phyloP scores from a whole-genome alignment of 2,329 filamentous ascomycete genomes.

The Aspergillus sp. region DNA sequence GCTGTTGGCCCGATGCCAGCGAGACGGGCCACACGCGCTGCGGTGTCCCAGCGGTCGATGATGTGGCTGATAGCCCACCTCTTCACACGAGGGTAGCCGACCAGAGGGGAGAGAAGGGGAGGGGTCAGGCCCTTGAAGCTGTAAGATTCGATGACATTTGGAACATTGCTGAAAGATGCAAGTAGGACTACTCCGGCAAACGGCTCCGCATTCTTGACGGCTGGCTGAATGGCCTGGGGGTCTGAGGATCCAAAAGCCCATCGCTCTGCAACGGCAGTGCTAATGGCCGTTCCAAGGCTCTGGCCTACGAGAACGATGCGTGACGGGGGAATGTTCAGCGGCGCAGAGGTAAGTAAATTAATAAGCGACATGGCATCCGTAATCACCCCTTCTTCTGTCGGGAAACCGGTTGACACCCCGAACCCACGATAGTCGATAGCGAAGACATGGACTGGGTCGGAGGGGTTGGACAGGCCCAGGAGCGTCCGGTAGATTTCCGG shows the following conservation, averaged over 20 bases:
- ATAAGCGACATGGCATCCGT: slow-evolving; percentile 66
- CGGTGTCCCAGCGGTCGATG: slow-evolving; percentile 74
- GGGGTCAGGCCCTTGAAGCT: slow-evolving; percentile 70
- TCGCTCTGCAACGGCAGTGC: slow-evolving; percentile 63
- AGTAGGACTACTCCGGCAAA: slow-evolving; percentile 77
- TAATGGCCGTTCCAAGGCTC: slow-evolving; percentile 79
- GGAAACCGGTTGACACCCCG: slow-evolving; percentile 68
- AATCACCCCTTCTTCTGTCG: slow-evolving; percentile 73
- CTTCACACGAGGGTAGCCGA: slow-evolving; percentile 56
- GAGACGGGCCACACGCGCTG: slow-evolving; percentile 49
- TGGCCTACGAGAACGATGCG: slow-evolving; percentile 78
- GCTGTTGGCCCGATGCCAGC: slow-evolving; percentile 23
- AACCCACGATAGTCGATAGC: slow-evolving; percentile 88
- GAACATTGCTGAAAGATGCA: slow-evolving; percentile 68
- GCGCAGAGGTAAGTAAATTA: slow-evolving; percentile 51
- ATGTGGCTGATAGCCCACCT: slow-evolving; percentile 55
- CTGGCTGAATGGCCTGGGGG: slow-evolving; percentile 32
- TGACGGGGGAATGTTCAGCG: slow-evolving; percentile 58
- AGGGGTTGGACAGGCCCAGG: slow-evolving; percentile 58
- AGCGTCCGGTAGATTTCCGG: slow-evolving; percentile 70
- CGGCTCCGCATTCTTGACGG: slow-evolving; percentile 42
- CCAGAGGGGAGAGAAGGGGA: slow-evolving; percentile 63
- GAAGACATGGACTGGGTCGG: slow-evolving; percentile 63
- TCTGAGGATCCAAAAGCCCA: slow-evolving; percentile 46
- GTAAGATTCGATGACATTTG: slow-evolving; percentile 67